phyloP scores from a whole-genome alignment of 108 stramenopile species.

The Bacterosira constricta region DNA sequence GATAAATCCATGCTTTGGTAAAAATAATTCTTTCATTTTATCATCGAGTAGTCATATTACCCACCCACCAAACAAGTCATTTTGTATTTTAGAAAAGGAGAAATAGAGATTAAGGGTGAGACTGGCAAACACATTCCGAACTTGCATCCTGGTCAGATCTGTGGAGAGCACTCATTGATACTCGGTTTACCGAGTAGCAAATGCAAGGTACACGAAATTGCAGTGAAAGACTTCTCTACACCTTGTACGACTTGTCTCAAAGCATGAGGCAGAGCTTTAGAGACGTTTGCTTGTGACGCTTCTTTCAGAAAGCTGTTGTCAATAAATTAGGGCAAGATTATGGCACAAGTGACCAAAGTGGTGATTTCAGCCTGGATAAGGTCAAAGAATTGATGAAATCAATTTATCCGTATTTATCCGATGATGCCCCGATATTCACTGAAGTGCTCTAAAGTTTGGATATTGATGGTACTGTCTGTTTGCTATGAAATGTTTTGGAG shows the following conservation, averaged over 20 bases:
- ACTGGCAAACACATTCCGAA: neutral
- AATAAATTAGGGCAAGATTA: neutral
- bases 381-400: neutral
- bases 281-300: neutral
- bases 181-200: neutral
- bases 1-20: too few relatives aligned
- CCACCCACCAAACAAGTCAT: too few relatives aligned
- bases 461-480: too few relatives aligned
- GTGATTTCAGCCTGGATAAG: neutral
- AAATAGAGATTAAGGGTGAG: neutral
- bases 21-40: too few relatives aligned
- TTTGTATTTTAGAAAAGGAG: constrained; percentile 10
- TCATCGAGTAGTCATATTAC: too few relatives aligned
- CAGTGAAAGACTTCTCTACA: constrained; percentile 1
- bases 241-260: neutral
- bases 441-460: neutral
- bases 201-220: constrained; percentile 13
- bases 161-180: constrained; percentile 4
- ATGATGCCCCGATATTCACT: neutral
- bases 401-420: neutral
- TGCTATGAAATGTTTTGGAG: too few relatives aligned
- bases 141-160: neutral
- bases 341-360: neutral
- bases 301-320: constrained; percentile 9
- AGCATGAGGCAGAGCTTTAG: neutral